Evolutionary conservation across 139 green algal genomes (phyloP).

Genomic region (Picochlorum sp.): DNA sequence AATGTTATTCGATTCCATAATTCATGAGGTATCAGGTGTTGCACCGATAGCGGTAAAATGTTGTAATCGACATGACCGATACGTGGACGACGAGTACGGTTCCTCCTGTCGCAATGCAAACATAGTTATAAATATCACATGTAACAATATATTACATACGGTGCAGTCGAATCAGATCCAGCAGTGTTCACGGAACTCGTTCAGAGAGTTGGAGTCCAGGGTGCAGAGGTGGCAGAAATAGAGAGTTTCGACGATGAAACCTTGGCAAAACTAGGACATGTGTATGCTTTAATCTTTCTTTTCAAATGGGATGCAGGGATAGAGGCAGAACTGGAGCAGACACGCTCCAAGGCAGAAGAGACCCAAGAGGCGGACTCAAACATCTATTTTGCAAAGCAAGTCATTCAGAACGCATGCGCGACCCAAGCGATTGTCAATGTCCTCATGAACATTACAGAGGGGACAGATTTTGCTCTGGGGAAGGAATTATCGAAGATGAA

Average conservation of each 20-base stretch:
- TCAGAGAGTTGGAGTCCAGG: conserved; percentile 74
- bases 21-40: not conserved
- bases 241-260: conserved; percentile 68
- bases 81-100: conserved; percentile 3
- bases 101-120: too few relatives aligned
- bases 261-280: conserved; percentile 45
- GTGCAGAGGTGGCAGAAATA: conserved; percentile 79
- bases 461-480: conserved; percentile 40
- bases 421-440: conserved; percentile 92
- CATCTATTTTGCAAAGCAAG: conserved; percentile 92
- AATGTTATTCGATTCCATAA: not conserved
- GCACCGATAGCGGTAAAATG: too few relatives aligned
- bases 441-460: conserved; percentile 75
- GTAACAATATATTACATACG: too few relatives aligned
- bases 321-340: too few relatives aligned
- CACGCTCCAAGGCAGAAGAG: too few relatives aligned
- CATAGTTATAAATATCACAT: too few relatives aligned
- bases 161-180: conserved; percentile 55
- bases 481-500: conserved; percentile 61
- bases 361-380: conserved; percentile 58
- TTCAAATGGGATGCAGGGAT: conserved; percentile 79
- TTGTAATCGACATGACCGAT: too few relatives aligned
- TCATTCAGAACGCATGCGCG: conserved; percentile 93
- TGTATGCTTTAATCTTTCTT: conserved; percentile 96
- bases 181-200: conserved; percentile 94